Conservation (phyloP, 352 stramenopile species). For the Blastocystis sp. region DNA sequence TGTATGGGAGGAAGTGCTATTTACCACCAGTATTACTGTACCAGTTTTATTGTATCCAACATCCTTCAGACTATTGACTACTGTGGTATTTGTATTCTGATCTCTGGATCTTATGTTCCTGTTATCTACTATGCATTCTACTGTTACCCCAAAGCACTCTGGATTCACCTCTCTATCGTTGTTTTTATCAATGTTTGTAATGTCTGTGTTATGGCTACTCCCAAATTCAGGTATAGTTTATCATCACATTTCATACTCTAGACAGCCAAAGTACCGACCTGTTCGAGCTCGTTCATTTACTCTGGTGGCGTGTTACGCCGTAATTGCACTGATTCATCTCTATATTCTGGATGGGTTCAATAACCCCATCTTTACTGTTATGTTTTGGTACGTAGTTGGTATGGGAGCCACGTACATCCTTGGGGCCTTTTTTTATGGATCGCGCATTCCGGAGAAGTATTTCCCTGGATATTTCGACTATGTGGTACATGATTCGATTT, state of each 20-base stretch:
- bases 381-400: constrained; percentile 36
- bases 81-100: constrained; percentile 67
- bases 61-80: constrained; percentile 65
- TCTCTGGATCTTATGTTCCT: constrained; percentile 64
- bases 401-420: constrained; percentile 62
- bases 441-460: constrained; percentile 57
- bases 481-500: constrained; percentile 30
- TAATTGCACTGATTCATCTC: constrained; percentile 20
- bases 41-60: constrained; percentile 32
- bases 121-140: constrained; percentile 68
- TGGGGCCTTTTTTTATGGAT: constrained; percentile 48
- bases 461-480: constrained; percentile 66
- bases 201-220: constrained; percentile 61
- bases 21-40: constrained; percentile 57
- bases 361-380: constrained; percentile 49
- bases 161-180: constrained; percentile 60
- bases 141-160: constrained; percentile 36
- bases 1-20: constrained; percentile 48
- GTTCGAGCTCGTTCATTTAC: constrained; percentile 48
- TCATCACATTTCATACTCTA: not conserved
- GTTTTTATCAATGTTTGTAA: constrained; percentile 50
- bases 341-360: constrained; percentile 44
- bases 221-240: constrained; percentile 40
- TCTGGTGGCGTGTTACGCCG: constrained; percentile 48
- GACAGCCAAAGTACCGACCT: constrained; percentile 38